Evolutionary conservation across 176 grass and related monocot species (phyloP).

Genomic region (Carex pumila): DNA sequence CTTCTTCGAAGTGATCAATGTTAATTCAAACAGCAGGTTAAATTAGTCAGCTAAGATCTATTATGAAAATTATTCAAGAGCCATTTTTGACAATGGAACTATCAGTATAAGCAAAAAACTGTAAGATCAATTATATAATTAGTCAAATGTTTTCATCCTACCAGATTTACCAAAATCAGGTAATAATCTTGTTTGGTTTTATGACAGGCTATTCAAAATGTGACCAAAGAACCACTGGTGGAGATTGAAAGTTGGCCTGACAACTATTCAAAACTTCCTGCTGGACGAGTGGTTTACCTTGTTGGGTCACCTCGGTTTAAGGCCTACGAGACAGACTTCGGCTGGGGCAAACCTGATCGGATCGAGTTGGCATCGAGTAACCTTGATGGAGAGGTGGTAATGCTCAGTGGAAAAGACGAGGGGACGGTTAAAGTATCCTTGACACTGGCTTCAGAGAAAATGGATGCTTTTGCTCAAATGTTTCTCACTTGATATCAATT

Average conservation of each 20-base stretch:
- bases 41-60: no score
- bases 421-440: constrained; percentile 6
- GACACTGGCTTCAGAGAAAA: neutral
- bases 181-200: neutral
- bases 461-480: neutral
- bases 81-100: no score
- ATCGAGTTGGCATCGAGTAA: neutral
- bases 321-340: constrained; percentile 6
- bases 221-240: neutral
- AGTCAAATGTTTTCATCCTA: neutral
- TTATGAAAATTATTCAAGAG: no score
- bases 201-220: neutral
- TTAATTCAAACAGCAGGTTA: no score
- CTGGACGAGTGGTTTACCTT: neutral
- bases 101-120: no score
- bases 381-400: constrained; percentile 6
- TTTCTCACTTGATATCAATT: neutral
- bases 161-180: neutral
- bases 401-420: constrained; percentile 1
- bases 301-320: neutral
- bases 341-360: constrained; percentile 11
- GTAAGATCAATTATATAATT: no score
- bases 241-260: neutral
- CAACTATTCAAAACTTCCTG: neutral
- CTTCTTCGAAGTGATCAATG: neutral